These are phyloP conservation scores for Tuber indicum DNA, from an alignment of 495 filamentous ascomycete genomes.

Conservation along the genomic window DNA sequence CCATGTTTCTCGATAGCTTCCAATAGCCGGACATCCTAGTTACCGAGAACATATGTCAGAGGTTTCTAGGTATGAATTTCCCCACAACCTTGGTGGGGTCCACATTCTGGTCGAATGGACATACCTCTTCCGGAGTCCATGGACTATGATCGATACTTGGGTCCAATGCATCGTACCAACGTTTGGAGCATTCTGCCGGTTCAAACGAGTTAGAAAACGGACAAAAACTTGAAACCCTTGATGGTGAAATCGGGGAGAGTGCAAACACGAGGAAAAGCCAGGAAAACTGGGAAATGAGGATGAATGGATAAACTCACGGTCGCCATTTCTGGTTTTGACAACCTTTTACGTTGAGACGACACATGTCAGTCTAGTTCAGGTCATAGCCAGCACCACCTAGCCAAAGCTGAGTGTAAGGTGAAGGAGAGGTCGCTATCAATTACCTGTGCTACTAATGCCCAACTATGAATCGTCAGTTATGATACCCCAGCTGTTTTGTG, in stretches of 20 bases:
- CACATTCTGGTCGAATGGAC: slow-evolving; percentile 12
- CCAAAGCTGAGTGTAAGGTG: background rate
- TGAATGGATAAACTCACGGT: slow-evolving; percentile 37
- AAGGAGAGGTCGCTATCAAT: background rate
- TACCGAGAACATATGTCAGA: slow-evolving; percentile 16
- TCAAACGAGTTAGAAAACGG: background rate
- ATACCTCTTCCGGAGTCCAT: slow-evolving; percentile 44
- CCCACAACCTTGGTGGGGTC: background rate
- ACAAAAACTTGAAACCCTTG: slow-evolving; percentile 13
- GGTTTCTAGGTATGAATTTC: background rate
- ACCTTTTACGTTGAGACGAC: slow-evolving; percentile 28
- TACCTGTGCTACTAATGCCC: slow-evolving; percentile 33
- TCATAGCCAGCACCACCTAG: background rate
- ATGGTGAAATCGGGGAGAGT: background rate
- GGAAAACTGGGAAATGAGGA: background rate
- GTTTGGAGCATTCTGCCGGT: slow-evolving; percentile 45
- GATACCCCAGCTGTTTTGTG: background rate
- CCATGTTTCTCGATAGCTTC: slow-evolving; percentile 43
- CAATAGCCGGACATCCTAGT: slow-evolving; percentile 43
- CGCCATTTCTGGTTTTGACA: slow-evolving; percentile 41
- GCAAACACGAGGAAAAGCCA: slow-evolving; percentile 5
- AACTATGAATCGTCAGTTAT: slow-evolving; percentile 9
- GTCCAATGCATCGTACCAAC: slow-evolving; percentile 46
- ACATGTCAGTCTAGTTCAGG: slow-evolving; percentile 16
- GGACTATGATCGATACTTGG: slow-evolving; percentile 45